Evolutionary conservation across 768 basidiomycete genomes (phyloP), one percentile per base, ranked within the genome.

Genomic region (Amanita pseudoporphyria): DNA sequence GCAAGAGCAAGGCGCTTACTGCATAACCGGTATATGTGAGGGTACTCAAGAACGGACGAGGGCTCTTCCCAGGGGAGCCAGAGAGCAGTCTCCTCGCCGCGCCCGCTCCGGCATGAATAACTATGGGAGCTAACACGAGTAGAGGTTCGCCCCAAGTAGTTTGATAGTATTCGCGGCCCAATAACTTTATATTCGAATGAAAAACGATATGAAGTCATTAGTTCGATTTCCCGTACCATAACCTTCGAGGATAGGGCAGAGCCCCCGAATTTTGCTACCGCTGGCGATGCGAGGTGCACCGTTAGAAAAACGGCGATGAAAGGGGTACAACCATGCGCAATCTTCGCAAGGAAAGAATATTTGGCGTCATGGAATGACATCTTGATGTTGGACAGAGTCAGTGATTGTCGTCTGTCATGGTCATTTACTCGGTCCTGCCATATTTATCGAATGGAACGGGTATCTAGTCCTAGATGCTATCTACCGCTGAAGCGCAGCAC

Each of bases 151-250:
- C 77, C 45, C 82, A 72, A 0, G 66, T 49, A 0, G 83, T 85
- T 60, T 92, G 87, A 62, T 94, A 93, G 64, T 89, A 90, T 65
- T 90, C 89, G 47, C 89, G 69, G 9, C 88, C 87, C 10, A 94
- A 70, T 38, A 93, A 69, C 87, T 92, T 56, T 37, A 12, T 18
- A 14, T 9, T 19, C n/a, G 14, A 26, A 37, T 24, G n/a, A 32
- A 28, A 31, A n/a, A 49, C 28, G 22, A 41, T 40, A 24, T 28
- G 46, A 30, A 45, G 10, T 16, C 18, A 24, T 22, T 16, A n/a
- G 19, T 9, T 3, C 65, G 79, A 51, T 6, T 12, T 3, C 14
- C 19, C 49, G 9, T 35, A 87, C 90, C 86, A 92, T 82, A 40
- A 79, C 75, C 58, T 78, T 78, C 3, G 87, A 89, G 6, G 88